Evolutionary conservation across 805 yeast species (phyloP).

Genomic region (Saturnispora bothae): DNA sequence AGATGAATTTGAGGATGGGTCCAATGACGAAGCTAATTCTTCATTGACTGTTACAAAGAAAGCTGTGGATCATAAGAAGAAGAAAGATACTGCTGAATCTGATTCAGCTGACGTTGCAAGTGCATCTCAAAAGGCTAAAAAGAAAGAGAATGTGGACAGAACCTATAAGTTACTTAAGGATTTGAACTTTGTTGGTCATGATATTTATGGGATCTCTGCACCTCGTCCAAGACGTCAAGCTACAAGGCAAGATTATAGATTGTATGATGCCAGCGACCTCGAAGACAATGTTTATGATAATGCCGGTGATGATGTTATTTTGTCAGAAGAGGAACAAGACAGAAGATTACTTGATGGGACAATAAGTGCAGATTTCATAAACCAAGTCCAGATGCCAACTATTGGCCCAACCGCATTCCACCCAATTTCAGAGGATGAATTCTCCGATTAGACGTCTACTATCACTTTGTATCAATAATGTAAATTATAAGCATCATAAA

Average conservation of each 20-base stretch:
- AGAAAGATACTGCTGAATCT: too few species aligned
- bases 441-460: too few species aligned
- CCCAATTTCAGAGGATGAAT: too few species aligned
- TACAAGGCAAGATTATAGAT: conserved; percentile 63
- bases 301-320: not conserved
- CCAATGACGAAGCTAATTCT: too few species aligned
- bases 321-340: not conserved
- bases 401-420: not conserved
- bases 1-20: too few species aligned
- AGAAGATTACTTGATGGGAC: not conserved
- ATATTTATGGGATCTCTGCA: not conserved
- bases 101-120: too few species aligned
- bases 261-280: too few species aligned
- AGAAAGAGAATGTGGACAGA: not conserved
- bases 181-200: not conserved
- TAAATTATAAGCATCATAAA: too few species aligned
- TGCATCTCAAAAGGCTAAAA: too few species aligned
- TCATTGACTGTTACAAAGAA: too few species aligned
- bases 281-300: not conserved
- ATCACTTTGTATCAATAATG: too few species aligned
- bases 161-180: not conserved
- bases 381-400: not conserved
- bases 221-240: conserved; percentile 10
- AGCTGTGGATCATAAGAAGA: too few species aligned
- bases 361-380: not conserved